These are phyloP conservation scores for Fusarium sp. DNA, from an alignment of 2,329 filamentous ascomycete genomes.

Conservation along the genomic window DNA sequence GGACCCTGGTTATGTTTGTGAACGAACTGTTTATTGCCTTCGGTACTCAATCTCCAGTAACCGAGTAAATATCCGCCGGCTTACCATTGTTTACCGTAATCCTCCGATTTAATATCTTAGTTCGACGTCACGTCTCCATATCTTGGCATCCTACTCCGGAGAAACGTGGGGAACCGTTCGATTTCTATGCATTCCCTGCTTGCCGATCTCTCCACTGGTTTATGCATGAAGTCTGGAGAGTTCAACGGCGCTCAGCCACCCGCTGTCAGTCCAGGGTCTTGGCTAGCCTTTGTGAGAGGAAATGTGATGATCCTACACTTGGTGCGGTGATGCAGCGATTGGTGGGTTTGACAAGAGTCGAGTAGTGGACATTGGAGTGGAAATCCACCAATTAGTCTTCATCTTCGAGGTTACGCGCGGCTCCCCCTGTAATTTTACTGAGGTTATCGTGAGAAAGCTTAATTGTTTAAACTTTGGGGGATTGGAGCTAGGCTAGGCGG, in stretches of 20 bases:
- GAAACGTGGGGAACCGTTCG: conserved; percentile 27
- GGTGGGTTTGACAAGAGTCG: neutral
- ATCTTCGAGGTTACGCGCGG: neutral
- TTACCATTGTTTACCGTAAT: neutral
- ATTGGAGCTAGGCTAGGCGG: neutral
- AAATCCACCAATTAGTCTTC: neutral
- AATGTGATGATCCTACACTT: too few species aligned
- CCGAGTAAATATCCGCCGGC: neutral
- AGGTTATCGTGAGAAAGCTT: neutral
- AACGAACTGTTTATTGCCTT: neutral
- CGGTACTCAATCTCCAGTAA: neutral
- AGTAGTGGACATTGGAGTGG: accelerated
- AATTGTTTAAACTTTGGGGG: neutral
- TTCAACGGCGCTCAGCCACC: conserved; percentile 7
- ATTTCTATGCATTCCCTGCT: neutral
- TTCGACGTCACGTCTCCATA: conserved; percentile 21
- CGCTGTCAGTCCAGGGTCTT: neutral
- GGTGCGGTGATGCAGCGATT: neutral
- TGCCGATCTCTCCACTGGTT: conserved; percentile 24
- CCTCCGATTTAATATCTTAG: neutral
- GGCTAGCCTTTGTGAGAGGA: neutral
- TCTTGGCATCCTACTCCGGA: conserved; percentile 20
- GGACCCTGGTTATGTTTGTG: neutral
- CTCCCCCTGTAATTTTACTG: neutral
- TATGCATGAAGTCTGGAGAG: neutral